A percentile compares a stretch with the other conserved stretches of the same genome.
These are phyloP conservation scores for Pseudogymnoascus sp. DNA, from an alignment of 2,329 filamentous ascomycete genomes.

Conservation along the genomic window DNA sequence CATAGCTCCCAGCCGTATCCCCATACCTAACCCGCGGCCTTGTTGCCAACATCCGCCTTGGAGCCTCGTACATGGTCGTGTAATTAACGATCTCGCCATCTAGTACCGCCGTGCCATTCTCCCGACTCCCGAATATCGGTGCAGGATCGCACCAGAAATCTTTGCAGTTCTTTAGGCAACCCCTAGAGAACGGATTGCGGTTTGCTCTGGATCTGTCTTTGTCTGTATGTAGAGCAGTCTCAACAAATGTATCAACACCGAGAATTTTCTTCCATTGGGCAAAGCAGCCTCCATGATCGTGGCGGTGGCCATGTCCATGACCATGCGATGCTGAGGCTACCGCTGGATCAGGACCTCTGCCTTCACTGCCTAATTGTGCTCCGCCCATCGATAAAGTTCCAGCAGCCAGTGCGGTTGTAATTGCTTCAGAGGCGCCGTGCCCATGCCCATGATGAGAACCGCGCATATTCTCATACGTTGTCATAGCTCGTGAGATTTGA, in stretches of 20 bases:
- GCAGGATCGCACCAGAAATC: slow-evolving; percentile 95
- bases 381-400: slow-evolving; percentile 57
- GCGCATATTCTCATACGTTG: slow-evolving; percentile 95
- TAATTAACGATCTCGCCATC: slow-evolving; percentile 80
- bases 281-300: slow-evolving; percentile 59
- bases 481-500: slow-evolving; percentile 86
- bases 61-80: slow-evolving; percentile 80
- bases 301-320: slow-evolving; percentile 39
- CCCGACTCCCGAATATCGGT: slow-evolving; percentile 67
- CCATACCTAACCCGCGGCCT: slow-evolving; percentile 17
- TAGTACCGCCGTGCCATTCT: slow-evolving; percentile 68
- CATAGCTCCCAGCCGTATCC: slow-evolving; percentile 17
- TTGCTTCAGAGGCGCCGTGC: slow-evolving; percentile 46
- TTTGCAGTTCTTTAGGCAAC: slow-evolving; percentile 79
- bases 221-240: slow-evolving; percentile 66
- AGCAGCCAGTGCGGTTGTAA: slow-evolving; percentile 71
- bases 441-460: slow-evolving; percentile 58
- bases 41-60: slow-evolving; percentile 51
- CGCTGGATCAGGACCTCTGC: slow-evolving; percentile 56
- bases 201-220: slow-evolving; percentile 43
- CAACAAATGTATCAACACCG: slow-evolving; percentile 88
- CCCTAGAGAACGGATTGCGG: slow-evolving; percentile 75
- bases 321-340: slow-evolving; percentile 37
- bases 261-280: slow-evolving; percentile 77
- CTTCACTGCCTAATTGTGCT: slow-evolving; percentile 60